Percentiles rank a stretch among this genome's conserved stretches.
Conservation (phyloP, 768 basidiomycete genomes). For the Austroboletus eburneus region DNA sequence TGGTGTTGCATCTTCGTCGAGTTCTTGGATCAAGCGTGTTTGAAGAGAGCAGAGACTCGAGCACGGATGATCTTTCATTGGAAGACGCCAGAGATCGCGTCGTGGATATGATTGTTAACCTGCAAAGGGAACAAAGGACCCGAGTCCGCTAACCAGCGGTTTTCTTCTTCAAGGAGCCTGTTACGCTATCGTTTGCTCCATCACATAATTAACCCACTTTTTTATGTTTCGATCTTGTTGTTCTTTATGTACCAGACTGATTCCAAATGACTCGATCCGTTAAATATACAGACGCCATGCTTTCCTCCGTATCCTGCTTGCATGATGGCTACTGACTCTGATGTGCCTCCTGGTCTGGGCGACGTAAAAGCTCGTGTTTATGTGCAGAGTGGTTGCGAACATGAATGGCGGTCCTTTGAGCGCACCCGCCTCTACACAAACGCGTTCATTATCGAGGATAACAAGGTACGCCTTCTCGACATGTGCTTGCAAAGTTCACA, state of each 20-base stretch:
- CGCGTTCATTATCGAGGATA: constrained; percentile 56
- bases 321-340: constrained; percentile 13
- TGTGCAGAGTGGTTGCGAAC: constrained; percentile 37
- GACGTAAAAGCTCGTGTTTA: constrained; percentile 23
- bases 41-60: constrained; percentile 24
- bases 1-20: constrained; percentile 45
- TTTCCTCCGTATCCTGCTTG: too few species aligned
- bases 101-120: constrained; percentile 61
- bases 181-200: not conserved
- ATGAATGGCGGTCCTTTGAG: constrained; percentile 45
- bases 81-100: constrained; percentile 77
- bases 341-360: constrained; percentile 42
- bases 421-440: constrained; percentile 58
- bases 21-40: constrained; percentile 54
- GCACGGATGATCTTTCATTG: constrained; percentile 35
- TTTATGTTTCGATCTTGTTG: not conserved
- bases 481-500: too few species aligned
- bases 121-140: constrained; percentile 27
- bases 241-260: constrained; percentile 17
- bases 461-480: constrained; percentile 35
- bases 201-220: not conserved
- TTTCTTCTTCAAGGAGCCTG: too few species aligned
- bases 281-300: too few species aligned
- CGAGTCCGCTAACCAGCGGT: constrained; percentile 5
- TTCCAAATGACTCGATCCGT: not conserved